These are phyloP conservation scores for Lachancea dasiensis DNA, from an alignment of 805 yeast genomes.

Conservation along the genomic window DNA sequence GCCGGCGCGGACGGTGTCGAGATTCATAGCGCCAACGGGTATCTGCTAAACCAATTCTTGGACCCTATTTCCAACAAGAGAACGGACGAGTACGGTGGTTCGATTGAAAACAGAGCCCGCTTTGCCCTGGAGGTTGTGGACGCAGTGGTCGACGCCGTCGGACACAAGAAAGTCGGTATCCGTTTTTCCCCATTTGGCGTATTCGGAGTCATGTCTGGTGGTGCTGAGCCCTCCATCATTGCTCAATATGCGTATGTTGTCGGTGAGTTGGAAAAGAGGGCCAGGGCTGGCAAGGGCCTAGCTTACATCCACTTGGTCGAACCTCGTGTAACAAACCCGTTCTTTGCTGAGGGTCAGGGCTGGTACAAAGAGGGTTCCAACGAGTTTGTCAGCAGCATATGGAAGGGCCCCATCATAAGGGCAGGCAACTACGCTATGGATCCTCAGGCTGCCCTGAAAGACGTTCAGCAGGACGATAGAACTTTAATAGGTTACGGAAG, in stretches of 20 bases:
- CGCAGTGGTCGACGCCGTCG: constrained; percentile 45
- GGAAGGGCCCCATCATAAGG: constrained; percentile 41
- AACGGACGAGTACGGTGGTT: constrained; percentile 52
- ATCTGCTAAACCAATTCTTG: constrained; percentile 50
- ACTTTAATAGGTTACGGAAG: constrained; percentile 45
- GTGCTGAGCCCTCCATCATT: constrained; percentile 33
- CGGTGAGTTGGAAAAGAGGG: constrained; percentile 37
- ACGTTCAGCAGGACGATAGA: constrained; percentile 35
- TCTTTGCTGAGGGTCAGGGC: constrained; percentile 25
- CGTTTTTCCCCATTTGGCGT: constrained; percentile 44
- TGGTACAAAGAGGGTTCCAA: constrained; percentile 30
- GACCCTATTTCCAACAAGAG: constrained; percentile 41
- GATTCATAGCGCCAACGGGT: constrained; percentile 65
- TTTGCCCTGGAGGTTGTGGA: constrained; percentile 45
- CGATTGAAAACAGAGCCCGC: constrained; percentile 46
- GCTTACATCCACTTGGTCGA: constrained; percentile 42
- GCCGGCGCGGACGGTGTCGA: constrained; percentile 56
- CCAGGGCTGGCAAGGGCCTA: constrained; percentile 34
- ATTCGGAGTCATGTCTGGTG: constrained; percentile 38
- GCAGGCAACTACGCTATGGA: constrained; percentile 34
- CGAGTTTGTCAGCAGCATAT: constrained; percentile 37
- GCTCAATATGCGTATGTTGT: constrained; percentile 39
- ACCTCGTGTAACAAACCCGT: constrained; percentile 36
- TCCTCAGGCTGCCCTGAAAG: constrained; percentile 24
- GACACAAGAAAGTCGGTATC: constrained; percentile 43